Conservation (phyloP, 768 basidiomycete genomes). For the Russula vinacea region DNA sequence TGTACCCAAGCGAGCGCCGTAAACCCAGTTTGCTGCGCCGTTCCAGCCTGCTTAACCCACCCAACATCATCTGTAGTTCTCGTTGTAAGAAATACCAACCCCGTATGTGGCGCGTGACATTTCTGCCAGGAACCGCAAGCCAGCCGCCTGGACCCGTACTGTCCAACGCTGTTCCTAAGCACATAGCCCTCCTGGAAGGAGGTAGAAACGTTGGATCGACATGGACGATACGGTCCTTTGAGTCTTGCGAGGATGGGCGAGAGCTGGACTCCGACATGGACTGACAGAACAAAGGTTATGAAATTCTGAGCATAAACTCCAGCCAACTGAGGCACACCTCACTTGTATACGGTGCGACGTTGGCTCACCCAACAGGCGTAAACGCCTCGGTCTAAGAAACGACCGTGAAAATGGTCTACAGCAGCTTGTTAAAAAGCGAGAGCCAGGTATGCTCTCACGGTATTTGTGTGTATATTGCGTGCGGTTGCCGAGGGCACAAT, state of each 20-base stretch:
- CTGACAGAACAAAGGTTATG: neutral
- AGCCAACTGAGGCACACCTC: constrained; percentile 3
- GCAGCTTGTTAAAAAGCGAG: neutral
- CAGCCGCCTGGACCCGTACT: constrained; percentile 68
- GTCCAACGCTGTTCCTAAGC: constrained; percentile 66
- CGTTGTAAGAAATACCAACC: constrained; percentile 97
- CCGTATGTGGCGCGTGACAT: constrained; percentile 83
- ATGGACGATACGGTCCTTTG: constrained; percentile 34
- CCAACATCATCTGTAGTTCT: constrained; percentile 83
- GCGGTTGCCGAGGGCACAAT: constrained; percentile 30
- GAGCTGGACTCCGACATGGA: constrained; percentile 8
- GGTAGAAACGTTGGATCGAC: constrained; percentile 54
- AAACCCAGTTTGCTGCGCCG: constrained; percentile 48
- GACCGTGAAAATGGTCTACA: neutral
- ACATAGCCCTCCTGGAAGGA: constrained; percentile 59
- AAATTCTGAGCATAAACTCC: neutral
- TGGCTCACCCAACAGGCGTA: constrained; percentile 6
- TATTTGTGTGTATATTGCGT: constrained; percentile 10
- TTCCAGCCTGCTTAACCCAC: constrained; percentile 63
- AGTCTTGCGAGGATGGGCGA: constrained; percentile 27
- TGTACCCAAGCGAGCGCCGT: constrained; percentile 50
- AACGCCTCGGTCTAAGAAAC: neutral
- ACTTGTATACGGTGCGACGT: neutral
- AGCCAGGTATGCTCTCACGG: neutral
- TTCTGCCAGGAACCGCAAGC: constrained; percentile 87